phyloP scores from a whole-genome alignment of 176 grass and related monocot species.

The Puya raimondii region DNA sequence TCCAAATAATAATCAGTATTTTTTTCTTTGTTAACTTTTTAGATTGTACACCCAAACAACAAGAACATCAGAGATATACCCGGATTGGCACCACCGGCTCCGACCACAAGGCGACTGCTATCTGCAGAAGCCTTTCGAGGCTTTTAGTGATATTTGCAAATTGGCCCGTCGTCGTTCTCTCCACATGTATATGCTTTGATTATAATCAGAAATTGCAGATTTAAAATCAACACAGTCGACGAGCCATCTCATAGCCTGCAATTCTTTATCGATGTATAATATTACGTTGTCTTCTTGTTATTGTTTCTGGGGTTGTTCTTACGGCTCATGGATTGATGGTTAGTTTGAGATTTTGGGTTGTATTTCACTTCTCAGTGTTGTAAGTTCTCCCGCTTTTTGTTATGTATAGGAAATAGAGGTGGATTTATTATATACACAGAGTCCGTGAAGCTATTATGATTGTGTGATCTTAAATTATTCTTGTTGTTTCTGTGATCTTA shows the following conservation, averaged over 20 bases:
- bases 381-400: slow-evolving; percentile 20
- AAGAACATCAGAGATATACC: slow-evolving; percentile 89
- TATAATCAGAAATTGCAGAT: slow-evolving; percentile 1
- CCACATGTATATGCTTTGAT: slow-evolving; percentile 6
- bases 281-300: slow-evolving; percentile 9
- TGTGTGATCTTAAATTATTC: not conserved
- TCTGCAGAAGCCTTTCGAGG: slow-evolving; percentile 33
- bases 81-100: slow-evolving; percentile 84
- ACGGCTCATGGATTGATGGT: slow-evolving; percentile 13
- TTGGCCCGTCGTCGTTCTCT: not conserved
- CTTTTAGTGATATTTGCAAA: slow-evolving; percentile 21
- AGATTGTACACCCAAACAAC: slow-evolving; percentile 89
- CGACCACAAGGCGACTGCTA: slow-evolving; percentile 60
- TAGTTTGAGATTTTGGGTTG: slow-evolving; percentile 23
- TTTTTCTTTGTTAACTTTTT: not conserved
- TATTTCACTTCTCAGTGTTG: slow-evolving; percentile 10
- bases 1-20: too few species aligned
- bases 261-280: slow-evolving; percentile 61
- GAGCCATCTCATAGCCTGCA: slow-evolving; percentile 4
- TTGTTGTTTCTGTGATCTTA: not conserved
- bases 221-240: not conserved
- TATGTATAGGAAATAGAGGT: slow-evolving; percentile 33
- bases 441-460: not conserved
- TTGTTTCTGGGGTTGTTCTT: slow-evolving; percentile 26
- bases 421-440: not conserved